A percentile compares a stretch with the other conserved stretches of the same genome.
Evolutionary conservation across 2,329 filamentous ascomycete genomes (phyloP).

Genomic region (Fusarium fujikuroi): DNA sequence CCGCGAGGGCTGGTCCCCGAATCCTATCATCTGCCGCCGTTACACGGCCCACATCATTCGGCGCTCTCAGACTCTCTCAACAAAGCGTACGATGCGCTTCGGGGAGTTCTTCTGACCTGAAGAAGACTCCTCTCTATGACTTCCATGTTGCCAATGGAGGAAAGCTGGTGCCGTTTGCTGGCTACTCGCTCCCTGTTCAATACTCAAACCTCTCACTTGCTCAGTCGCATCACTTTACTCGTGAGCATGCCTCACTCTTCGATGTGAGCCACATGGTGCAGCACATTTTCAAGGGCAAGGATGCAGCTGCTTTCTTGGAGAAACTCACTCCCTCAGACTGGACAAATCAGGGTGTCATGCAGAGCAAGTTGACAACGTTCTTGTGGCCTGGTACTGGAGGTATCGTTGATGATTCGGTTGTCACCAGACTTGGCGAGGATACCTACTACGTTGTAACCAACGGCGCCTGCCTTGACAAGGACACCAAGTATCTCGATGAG

Average conservation of each 20-base stretch:
- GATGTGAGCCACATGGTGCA: conserved; percentile 98
- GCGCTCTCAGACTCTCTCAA: conserved; percentile 28
- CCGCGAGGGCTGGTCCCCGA: conserved; percentile 47
- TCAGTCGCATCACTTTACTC: conserved; percentile 90
- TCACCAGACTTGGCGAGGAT: conserved; percentile 80
- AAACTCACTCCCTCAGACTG: conserved; percentile 83
- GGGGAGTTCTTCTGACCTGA: conserved; percentile 50
- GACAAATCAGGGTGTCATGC: conserved; percentile 69
- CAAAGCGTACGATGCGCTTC: conserved; percentile 46
- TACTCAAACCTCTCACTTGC: conserved; percentile 81
- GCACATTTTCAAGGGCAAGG: conserved; percentile 84
- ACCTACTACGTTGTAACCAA: conserved; percentile 96
- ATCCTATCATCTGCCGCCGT: conserved; percentile 35
- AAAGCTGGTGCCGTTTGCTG: conserved; percentile 97
- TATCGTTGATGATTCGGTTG: conserved; percentile 93
- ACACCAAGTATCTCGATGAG: conserved; percentile 77
- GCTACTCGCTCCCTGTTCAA: conserved; percentile 91
- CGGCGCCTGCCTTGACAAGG: conserved; percentile 90
- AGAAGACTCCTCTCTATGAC: conserved; percentile 80
- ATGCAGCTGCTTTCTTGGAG: conserved; percentile 84
- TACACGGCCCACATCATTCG: conserved; percentile 37
- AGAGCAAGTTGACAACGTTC: conserved; percentile 85
- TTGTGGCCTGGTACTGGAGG: conserved; percentile 84
- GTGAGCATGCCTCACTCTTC: conserved; percentile 88
- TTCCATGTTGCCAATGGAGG: conserved; percentile 81